phyloP scores from a whole-genome alignment of 257 asterid genomes.

The Primulina tabacum region DNA sequence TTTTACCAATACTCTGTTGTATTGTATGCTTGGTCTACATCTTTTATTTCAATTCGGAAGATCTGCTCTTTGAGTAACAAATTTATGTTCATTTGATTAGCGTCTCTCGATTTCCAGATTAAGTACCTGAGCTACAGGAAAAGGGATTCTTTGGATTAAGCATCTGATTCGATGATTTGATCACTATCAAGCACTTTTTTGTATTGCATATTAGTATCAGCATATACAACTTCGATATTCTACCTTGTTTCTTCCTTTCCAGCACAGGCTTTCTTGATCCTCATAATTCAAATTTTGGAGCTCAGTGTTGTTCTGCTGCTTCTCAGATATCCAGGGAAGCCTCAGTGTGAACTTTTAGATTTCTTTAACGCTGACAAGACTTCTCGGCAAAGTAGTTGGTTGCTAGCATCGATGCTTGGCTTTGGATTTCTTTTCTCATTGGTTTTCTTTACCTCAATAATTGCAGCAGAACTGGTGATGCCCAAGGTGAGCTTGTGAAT shows the following conservation, averaged over 20 bases:
- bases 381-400: constrained; percentile 52
- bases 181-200: constrained; percentile 6
- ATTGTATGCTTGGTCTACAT: constrained; percentile 15
- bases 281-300: constrained; percentile 58
- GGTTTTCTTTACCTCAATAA: constrained; percentile 53
- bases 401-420: constrained; percentile 58
- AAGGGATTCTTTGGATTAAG: constrained; percentile 9
- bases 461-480: constrained; percentile 45
- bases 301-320: constrained; percentile 55
- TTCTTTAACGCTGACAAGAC: constrained; percentile 42
- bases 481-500: constrained; percentile 43
- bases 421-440: constrained; percentile 49
- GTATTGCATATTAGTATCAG: constrained; percentile 3
- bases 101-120: neutral
- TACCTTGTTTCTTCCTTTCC: constrained; percentile 20
- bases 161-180: neutral
- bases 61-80: neutral
- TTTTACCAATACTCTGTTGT: neutral
- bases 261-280: constrained; percentile 53
- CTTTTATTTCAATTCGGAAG: neutral
- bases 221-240: constrained; percentile 5
- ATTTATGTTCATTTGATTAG: neutral
- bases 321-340: constrained; percentile 48
- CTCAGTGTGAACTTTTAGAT: constrained; percentile 47
- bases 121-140: neutral